phyloP scores from a whole-genome alignment of 1,284 basidiomycete genomes.

The Ustilago xerochloae region DNA sequence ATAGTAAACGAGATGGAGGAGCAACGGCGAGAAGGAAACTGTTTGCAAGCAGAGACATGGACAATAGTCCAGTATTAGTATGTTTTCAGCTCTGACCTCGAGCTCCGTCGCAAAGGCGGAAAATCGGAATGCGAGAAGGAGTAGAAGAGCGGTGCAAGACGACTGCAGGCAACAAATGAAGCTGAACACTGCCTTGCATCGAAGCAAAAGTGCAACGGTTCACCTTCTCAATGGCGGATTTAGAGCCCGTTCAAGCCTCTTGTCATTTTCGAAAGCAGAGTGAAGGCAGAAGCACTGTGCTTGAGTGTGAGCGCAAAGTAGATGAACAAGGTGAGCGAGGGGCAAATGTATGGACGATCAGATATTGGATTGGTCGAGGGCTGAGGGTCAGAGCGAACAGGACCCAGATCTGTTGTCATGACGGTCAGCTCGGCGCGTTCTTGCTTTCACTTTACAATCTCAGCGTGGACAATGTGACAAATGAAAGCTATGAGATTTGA shows the following conservation, averaged over 20 bases:
- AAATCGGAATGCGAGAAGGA: too few species aligned
- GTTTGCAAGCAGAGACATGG: neutral
- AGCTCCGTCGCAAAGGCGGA: neutral
- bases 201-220: neutral
- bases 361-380: neutral
- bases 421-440: neutral
- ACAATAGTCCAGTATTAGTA: slow-evolving; percentile 22
- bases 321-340: neutral
- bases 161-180: slow-evolving; percentile 19
- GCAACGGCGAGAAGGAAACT: neutral
- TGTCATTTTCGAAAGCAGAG: neutral
- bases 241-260: neutral
- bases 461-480: neutral
- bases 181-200: slow-evolving; percentile 15
- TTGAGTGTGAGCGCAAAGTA: neutral
- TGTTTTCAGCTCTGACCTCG: neutral
- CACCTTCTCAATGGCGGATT: neutral
- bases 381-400: neutral
- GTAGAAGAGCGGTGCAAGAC: neutral
- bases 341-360: neutral
- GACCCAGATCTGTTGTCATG: neutral
- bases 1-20: neutral
- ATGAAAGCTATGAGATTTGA: neutral
- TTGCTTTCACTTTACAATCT: neutral
- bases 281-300: too few species aligned